These are phyloP conservation scores for Trichophyton benhamiae DNA, from an alignment of 2,329 filamentous ascomycete genomes.

Conservation along the genomic window DNA sequence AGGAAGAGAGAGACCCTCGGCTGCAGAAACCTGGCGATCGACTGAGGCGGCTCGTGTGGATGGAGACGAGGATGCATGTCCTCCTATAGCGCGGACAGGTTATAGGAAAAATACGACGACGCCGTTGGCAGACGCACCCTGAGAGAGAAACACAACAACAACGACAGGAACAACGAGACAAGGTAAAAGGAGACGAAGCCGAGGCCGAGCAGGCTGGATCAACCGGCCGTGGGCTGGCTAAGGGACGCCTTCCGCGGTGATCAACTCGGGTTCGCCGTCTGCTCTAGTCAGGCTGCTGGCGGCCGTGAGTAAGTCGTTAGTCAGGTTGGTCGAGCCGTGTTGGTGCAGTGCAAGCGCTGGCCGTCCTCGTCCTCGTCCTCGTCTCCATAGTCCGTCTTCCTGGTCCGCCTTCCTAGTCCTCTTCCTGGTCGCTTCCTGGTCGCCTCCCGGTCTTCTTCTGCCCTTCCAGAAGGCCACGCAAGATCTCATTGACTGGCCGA, in stretches of 20 bases:
- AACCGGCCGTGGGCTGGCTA: neutral
- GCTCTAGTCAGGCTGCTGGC: neutral
- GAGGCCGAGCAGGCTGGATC: neutral
- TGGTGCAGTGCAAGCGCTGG: neutral
- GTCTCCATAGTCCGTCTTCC: too few species aligned
- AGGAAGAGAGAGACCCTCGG: neutral
- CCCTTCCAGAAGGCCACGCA: neutral
- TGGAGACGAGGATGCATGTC: neutral
- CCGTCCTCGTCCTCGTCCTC: too few species aligned
- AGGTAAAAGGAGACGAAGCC: neutral
- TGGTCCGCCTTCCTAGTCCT: too few species aligned
- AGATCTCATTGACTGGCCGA: neutral
- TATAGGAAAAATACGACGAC: too few species aligned
- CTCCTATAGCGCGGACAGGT: too few species aligned
- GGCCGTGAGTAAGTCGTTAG: neutral
- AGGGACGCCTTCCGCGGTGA: neutral
- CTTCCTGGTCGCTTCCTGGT: too few species aligned
- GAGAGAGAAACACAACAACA: too few species aligned
- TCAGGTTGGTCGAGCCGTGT: neutral
- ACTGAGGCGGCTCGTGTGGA: neutral
- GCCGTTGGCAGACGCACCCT: too few species aligned
- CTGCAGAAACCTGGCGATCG: neutral
- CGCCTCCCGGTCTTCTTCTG: too few species aligned
- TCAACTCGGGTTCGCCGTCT: neutral
- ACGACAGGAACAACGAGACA: neutral